Base-by-base conservation (phyloP, 805 yeast species). In the Teunomyces funiuensis region DNA sequence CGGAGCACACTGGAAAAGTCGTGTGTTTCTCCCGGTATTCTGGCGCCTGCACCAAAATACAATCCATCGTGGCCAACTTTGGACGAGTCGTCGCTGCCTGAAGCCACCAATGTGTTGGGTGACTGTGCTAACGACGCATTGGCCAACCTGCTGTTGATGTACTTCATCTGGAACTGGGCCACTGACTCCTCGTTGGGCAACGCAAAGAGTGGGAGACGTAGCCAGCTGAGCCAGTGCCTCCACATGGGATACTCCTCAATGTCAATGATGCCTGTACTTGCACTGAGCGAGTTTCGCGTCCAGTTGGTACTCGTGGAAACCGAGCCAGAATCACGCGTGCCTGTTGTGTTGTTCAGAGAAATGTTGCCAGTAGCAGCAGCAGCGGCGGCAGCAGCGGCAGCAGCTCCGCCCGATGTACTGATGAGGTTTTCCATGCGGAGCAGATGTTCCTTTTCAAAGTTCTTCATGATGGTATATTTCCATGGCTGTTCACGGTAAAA, bases 401-500 rank as follows among this genome's bases (percentile, higher is more conserved):
- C 31, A 20, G n/a, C n/a, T n/a, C n/a, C n/a, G n/a, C n/a, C n/a
- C n/a, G n/a, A n/a, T n/a, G n/a, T 11, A 36, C 4, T 33, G 11
- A 36, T 30, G n/a, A 50, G n/a, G 27, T 43, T 43, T 28, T 63
- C 65, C 50, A 69, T 53, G 31, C 51, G 56, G 27, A 45, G 47
- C 4, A 40, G 50, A 43, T 69, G 62, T 19, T 68, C 73, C 44
- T 51, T 57, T 42, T 65, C 65, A 33, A 66, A 69, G 48, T 61
- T 65, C 28, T 45, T 51, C 71, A 66, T 61, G 25, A 65, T 63
- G 26, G 76, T 69, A 43, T 73, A 65, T 36, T 69, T 68, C 95
- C 95, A 88, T 1, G 96, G 96, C 44, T 69, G 74, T 57, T 89
- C 97, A 41, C 95, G 71, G 47, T 81, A 76, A 26, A 85, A 65